Base-by-base conservation (phyloP, 768 basidiomycete species). In the Boletus tylopilopsis region DNA sequence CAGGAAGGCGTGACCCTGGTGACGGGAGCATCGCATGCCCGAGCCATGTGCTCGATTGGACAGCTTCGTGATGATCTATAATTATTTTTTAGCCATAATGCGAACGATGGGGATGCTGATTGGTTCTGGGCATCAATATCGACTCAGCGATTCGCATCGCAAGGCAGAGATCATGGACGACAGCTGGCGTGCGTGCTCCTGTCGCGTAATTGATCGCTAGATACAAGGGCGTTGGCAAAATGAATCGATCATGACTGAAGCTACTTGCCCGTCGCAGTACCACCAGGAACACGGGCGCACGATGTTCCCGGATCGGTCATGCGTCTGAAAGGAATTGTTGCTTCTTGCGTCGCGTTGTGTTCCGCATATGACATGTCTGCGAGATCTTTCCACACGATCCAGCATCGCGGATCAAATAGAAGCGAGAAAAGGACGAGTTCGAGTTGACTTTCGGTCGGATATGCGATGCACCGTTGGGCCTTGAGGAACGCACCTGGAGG, bases 31-130 rank as follows among this genome's bases (percentile, higher is more conserved):
- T 18, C 10, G 51, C 42, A 18, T 22, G 33, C 11, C 33, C 25
- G 12, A 18, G n/a, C 19, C 15, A 42, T 30, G 13, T 44, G 34
- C 10, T 15, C 18, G 18, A 1, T 32, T 5, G 46, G 15, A 60
- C 16, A 46, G 50, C 46, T 51, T 42, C 39, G 33, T 50, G 47
- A 60, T 53, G 43, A 47, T 52, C 39, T 21, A 21, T 27, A 23
- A 15, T 45, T 30, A 19, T 24, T 42, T 21, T 45, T 24, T 6
- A 38, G 9, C 19, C 8, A 13, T 13, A 29, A 16, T 19, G 19
- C 24, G 27, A 27, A 24, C 6, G 35, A 41, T 10, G 29, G 30
- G 12, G 15, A 45, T 6, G n/a, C n/a, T n/a, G n/a, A 13, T 24
- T 13, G 6, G 1, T 7, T 13, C 27, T n/a, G 2, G n/a, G 16